Percentiles rank a stretch among this genome's conserved stretches.
These are phyloP conservation scores for Ceratocystis variospora DNA, from an alignment of 2,329 filamentous ascomycete genomes.

Conservation along the genomic window DNA sequence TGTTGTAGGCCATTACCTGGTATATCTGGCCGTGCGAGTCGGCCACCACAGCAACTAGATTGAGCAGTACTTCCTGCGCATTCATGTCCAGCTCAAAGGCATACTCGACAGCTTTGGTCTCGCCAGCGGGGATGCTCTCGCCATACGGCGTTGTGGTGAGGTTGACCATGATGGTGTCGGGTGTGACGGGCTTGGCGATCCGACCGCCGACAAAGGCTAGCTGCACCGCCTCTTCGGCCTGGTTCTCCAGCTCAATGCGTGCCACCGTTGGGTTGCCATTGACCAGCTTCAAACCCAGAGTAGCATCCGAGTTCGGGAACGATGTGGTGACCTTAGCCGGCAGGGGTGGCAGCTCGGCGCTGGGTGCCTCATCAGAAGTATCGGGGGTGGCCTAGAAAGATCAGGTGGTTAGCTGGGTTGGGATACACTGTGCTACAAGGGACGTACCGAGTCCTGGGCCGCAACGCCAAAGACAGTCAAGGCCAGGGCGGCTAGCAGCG, in stretches of 20 bases:
- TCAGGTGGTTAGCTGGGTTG: neutral
- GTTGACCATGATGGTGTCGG: slow-evolving; percentile 57
- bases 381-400: slow-evolving; percentile 12
- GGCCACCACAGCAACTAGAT: slow-evolving; percentile 60
- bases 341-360: slow-evolving; percentile 16
- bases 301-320: slow-evolving; percentile 58
- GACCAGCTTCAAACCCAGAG: slow-evolving; percentile 83
- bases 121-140: slow-evolving; percentile 58
- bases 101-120: slow-evolving; percentile 65
- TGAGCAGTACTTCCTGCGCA: slow-evolving; percentile 73
- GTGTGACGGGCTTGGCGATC: slow-evolving; percentile 44
- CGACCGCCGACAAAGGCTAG: slow-evolving; percentile 65
- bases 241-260: slow-evolving; percentile 69
- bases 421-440: neutral
- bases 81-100: slow-evolving; percentile 82
- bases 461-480: slow-evolving; percentile 52
- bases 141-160: slow-evolving; percentile 65
- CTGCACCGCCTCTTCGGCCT: slow-evolving; percentile 61
- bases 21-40: slow-evolving; percentile 54
- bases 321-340: slow-evolving; percentile 40
- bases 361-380: slow-evolving; percentile 6
- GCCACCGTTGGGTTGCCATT: slow-evolving; percentile 80
- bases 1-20: slow-evolving; percentile 68
- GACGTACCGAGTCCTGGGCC: slow-evolving; percentile 27
- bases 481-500: slow-evolving; percentile 57